Percentiles rank a stretch among this genome's conserved stretches.
Evolutionary conservation across 2,329 filamentous ascomycete species (phyloP).

Genomic region (Sporothrix dimorphospora): DNA sequence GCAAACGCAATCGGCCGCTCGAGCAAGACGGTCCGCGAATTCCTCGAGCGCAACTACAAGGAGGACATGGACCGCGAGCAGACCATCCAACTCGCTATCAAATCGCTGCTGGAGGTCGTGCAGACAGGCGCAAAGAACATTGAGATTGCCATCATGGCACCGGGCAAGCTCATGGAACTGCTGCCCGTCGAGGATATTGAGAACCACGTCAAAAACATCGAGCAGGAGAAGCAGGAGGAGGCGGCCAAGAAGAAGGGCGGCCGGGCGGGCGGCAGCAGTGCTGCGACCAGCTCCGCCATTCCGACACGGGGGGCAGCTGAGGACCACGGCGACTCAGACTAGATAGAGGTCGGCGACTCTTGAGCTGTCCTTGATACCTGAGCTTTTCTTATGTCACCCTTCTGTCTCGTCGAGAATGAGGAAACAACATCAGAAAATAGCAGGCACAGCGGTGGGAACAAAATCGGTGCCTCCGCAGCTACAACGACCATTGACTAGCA

Average conservation of each 20-base stretch:
- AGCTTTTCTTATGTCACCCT: background rate
- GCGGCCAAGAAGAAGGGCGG: slow-evolving; percentile 95
- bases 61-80: slow-evolving; percentile 95
- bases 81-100: slow-evolving; percentile 96
- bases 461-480: background rate
- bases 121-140: slow-evolving; percentile 99
- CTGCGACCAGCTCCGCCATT: slow-evolving; percentile 54
- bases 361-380: background rate
- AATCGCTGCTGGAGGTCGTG: slow-evolving; percentile 95
- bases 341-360: slow-evolving; percentile 2
- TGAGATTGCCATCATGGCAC: slow-evolving; percentile 97
- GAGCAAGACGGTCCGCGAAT: slow-evolving; percentile 98
- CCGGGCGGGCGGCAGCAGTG: slow-evolving; percentile 66
- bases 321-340: slow-evolving; percentile 37
- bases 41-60: slow-evolving; percentile 98
- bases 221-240: slow-evolving; percentile 99
- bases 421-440: background rate
- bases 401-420: background rate
- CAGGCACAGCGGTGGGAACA: background rate
- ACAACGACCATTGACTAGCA: slow-evolving; percentile 7
- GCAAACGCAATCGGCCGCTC: slow-evolving; percentile 98
- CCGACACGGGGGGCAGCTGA: slow-evolving; percentile 63
- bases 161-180: slow-evolving; percentile 89
- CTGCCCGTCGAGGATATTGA: slow-evolving; percentile 95
- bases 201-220: slow-evolving; percentile 96